Base-by-base conservation (phyloP, 768 basidiomycete genomes). In the Tephrocybe sp. region DNA sequence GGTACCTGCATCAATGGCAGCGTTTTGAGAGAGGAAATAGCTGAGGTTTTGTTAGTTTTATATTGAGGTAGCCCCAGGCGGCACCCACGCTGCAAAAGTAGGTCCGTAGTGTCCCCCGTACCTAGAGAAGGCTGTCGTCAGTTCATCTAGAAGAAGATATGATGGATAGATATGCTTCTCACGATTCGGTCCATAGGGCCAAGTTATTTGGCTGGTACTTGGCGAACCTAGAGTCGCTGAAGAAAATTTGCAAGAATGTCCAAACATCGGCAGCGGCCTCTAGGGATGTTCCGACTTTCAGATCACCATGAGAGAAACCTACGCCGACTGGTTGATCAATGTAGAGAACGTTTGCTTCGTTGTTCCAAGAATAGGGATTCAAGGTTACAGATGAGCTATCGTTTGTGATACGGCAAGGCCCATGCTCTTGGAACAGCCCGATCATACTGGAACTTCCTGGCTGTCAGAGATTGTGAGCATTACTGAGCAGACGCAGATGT, bases 31-130 rank as follows among this genome's bases (percentile, higher is more conserved):
- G 4, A 84, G 68, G 72, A 86, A 81, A 54, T 82, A 69, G 4
- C 72, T 79, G 46, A 11, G 25, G 24, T 38, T 12, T 16, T 24
- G 34, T n/a, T 15, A 28, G 11, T n/a, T n/a, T n/a, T n/a, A n/a
- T n/a, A n/a, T n/a, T n/a, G n/a, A n/a, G n/a, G n/a, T n/a, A n/a
- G n/a, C n/a, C n/a, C n/a, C n/a, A n/a, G n/a, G n/a, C n/a, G 13
- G 36, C n/a, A 37, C 71, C 56, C 52, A 76, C 57, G 80, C 74
- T 45, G 85, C 84, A 52, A 87, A 87, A 28, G 76, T 73, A 0
- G 86, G 86, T 1, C 80, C 86, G 60, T 84, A 87, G 55, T 87
- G 86, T 1, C 86, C 84, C 34, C 86, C 86, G 55, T 85, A 87
- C 30, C 83, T 84, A 51, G 5, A 36, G 19, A 18, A 21, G 15